Conservation (phyloP, 2,329 filamentous ascomycete species). For the Cercospora nicotianae region DNA sequence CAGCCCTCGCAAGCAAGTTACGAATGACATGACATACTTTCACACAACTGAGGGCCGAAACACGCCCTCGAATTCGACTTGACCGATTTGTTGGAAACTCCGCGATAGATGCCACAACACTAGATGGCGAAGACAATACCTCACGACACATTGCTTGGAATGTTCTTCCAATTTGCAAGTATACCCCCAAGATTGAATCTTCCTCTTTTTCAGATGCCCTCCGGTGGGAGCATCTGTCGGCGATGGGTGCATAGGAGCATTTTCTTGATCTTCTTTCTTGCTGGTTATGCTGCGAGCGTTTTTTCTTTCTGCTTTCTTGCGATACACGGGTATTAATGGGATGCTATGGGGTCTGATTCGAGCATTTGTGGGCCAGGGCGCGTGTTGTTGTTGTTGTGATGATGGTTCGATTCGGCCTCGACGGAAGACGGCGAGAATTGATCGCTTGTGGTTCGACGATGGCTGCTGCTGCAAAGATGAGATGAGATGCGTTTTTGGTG, state of each 20-base stretch:
- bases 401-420: background rate
- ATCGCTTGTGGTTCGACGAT: background rate
- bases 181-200: conserved; percentile 1
- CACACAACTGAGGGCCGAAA: background rate
- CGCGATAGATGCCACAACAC: background rate
- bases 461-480: conserved; percentile 6
- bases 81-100: background rate
- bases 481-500: background rate
- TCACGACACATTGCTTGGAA: conserved; percentile 1
- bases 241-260: background rate
- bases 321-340: conserved; percentile 1
- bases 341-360: background rate
- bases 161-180: background rate
- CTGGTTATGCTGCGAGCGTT: background rate
- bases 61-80: background rate
- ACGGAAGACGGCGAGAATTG: background rate
- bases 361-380: background rate
- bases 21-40: conserved; percentile 8
- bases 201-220: background rate
- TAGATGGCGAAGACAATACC: background rate
- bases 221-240: background rate
- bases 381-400: background rate
- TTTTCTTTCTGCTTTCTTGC: background rate
- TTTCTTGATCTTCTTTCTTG: background rate
- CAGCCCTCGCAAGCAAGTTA: background rate